Evolutionary conservation across 345 rosid species (phyloP), one percentile per base, ranked within the genome.

Genomic region (Raphanus raphanistrum): DNA sequence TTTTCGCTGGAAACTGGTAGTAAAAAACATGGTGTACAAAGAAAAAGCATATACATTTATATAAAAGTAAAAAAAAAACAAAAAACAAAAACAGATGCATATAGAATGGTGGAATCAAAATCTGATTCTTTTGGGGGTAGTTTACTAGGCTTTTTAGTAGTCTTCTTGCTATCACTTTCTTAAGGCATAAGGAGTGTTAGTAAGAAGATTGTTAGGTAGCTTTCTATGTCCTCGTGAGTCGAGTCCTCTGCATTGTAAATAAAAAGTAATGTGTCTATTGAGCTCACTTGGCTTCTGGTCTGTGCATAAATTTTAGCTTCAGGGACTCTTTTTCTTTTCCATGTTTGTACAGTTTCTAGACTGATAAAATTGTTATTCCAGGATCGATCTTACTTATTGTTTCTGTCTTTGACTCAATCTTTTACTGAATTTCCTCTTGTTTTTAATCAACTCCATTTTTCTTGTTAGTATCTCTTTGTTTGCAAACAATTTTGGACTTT

Each of bases 41-140:
- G 54, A 72, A 72, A 67, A 32, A 67, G 36, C 70, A 79, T 66
- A 48, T 48, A 71, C 15, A 81, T 57, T 0, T 33, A 65, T 54
- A 77, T 26, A 55, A 21, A 25, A 25, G 63, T 8, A 13, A 32
- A 63, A 33, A 66, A 5, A 59, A 59, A 66, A 21, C 2, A 59
- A 59, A 59, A 52, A 35, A 68, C 41, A 74, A 48, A 48, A 63
- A 70, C 57, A 57, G 63, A 74, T 74, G 72, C 79, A 70, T 74
- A 79, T 69, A 63, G 69, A 63, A 63, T 61, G 78, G 13, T 70
- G 77, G 92, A 90, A 87, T 91, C 98, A 91, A 88, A 81, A 81
- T 87, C 89, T 87, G 97, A 89, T 90, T 91, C 96, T 86, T 89
- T 86, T 41, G 71, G 82, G 81, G 31, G 31, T 28, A 28, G 31